Evolutionary conservation across 768 basidiomycete genomes (phyloP).

Genomic region (Leccinellum rugosiceps): DNA sequence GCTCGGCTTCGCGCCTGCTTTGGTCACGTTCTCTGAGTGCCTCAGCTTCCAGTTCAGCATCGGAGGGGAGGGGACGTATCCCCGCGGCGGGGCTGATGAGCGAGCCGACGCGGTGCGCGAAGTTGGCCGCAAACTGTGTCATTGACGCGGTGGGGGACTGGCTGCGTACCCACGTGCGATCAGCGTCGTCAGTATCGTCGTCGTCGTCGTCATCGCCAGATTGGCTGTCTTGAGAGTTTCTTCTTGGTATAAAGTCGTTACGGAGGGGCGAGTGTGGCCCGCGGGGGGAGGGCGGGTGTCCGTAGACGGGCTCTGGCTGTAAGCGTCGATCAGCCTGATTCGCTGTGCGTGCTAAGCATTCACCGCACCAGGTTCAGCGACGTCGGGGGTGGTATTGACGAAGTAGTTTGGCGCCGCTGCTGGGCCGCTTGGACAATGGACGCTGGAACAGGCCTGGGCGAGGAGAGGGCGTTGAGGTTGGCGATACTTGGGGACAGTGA

Average conservation of each 20-base stretch:
- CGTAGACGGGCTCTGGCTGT: constrained; percentile 46
- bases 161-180: constrained; percentile 31
- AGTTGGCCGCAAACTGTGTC: constrained; percentile 66
- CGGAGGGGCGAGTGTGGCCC: constrained; percentile 73
- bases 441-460: constrained; percentile 21
- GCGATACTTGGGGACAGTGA: constrained; percentile 33
- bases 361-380: constrained; percentile 39
- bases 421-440: constrained; percentile 7
- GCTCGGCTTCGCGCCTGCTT: constrained; percentile 74
- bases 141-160: constrained; percentile 68
- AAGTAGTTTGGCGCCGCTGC: constrained; percentile 37
- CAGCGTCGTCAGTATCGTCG: constrained; percentile 29
- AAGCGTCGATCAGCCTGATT: constrained; percentile 11
- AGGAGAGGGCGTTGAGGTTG: constrained; percentile 30
- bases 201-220: constrained; percentile 42
- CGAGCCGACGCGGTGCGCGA: constrained; percentile 72
- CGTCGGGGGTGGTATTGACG: constrained; percentile 38
- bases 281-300: constrained; percentile 31
- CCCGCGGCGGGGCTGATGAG: constrained; percentile 53
- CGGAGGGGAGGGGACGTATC: constrained; percentile 51
- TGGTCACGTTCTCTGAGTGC: constrained; percentile 74
- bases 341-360: neutral
- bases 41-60: constrained; percentile 80
- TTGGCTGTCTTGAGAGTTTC: constrained; percentile 51
- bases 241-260: constrained; percentile 49